Base-by-base conservation (phyloP, 306 rosid genomes). In the Chamaecrista fasciculata region DNA sequence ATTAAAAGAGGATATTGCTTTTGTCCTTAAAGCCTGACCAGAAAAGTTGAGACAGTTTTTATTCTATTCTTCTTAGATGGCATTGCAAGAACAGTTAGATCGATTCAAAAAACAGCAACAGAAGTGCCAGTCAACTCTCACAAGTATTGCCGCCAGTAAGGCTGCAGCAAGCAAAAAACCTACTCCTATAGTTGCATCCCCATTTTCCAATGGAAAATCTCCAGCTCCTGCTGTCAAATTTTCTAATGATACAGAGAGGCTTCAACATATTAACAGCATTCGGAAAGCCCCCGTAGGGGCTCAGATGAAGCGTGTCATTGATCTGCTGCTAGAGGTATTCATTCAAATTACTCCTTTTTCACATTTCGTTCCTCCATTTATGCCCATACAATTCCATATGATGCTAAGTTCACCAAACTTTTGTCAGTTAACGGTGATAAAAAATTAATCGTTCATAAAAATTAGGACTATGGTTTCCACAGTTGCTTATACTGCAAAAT, bases 161-260 rank as follows among this genome's bases (percentile, higher is more conserved):
- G 50, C 82, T 3, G 44, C 76, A 3, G 14, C 71, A 6, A 19
- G 16, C 6, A 79, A 74, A 11, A 88, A 74, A 71, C 46, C 81
- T 7, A 66, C 51, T 46, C 84, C 83, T 25, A 31, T 43, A 2
- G 73, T 75, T 37, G 73, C 59, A 5, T 51, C 73, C 49, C 40
- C 74, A 1, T 34, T 77, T 0, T 55, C 76, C 16, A 59, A 69
- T 70, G 79, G 78, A 53, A 88, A 73, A 74, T 76, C 85, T 71
- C 81, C 84, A 0, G 65, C 77, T 23, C 88, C 91, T 43, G 82
- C 85, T 52, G 82, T 88, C 36, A 94, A 94, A 71, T 91, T 91
- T 71, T 94, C 99, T 0, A 94, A 82, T 58, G 99, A 94, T 57
- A 94, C 97, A 0, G 99, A 88, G 79, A 84, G 99, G 66, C 97